Base-by-base conservation (phyloP, 1,284 basidiomycete genomes). In the Papiliotrema fonsecae region DNA sequence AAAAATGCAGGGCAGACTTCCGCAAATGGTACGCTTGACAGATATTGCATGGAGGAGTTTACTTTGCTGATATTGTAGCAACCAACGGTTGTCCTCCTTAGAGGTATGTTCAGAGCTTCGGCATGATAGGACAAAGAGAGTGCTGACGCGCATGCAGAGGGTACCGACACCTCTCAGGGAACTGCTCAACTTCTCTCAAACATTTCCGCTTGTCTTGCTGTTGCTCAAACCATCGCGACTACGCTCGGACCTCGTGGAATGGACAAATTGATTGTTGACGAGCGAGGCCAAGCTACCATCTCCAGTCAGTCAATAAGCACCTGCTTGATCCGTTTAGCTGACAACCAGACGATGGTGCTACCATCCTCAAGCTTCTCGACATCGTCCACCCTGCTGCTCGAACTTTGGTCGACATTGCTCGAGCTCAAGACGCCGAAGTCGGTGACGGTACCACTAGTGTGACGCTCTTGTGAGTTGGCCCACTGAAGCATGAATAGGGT, bases 381-480 rank as follows among this genome's bases (percentile, higher is more conserved):
- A 96, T 99, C 68, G 87, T 98, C 7, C 94, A 98, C 73, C 94
- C 94, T 40, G 94, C 94, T 42, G 94, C 94, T 27, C 84, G 90
- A 65, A 96, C 92, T 22, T 79, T 98, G 45, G 94, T 97, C 45
- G 94, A 98, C 69, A 97, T 97, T 69, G 94, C 93, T 36, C 84
- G 94, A 35, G 94, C 94, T 6, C 94, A 98, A 74, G 94, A 98
- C 71, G 93, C 94, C 18, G 94, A 98, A 75, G 91, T 98, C 42
- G 94, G 94, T 45, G 94, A 98, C 76, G 94, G 94, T 32, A 99
- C 96, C 0, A 99, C 96, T 4, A 91, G 84, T 67, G 96, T 99
- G 6, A 89, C 93, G 3, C 79, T 98, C 10, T 78, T 97, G 42
- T 69, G 42, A 55, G 68, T 51, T 10, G n/a, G 7, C 5, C 10